phyloP scores from a whole-genome alignment of 306 rosid genomes.

The Begonia masoniana region DNA sequence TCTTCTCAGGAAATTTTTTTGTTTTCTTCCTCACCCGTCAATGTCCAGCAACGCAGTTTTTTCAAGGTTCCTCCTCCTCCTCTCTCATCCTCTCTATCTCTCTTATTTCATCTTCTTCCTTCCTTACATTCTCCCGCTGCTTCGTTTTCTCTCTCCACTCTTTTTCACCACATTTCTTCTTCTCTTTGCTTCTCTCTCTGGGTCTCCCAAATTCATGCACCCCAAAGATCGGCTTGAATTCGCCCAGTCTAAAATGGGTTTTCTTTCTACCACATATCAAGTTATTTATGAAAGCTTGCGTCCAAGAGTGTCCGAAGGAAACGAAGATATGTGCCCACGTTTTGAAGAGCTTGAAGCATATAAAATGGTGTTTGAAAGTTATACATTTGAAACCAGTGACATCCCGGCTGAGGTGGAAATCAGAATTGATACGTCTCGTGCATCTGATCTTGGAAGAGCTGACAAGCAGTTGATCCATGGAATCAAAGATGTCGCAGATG shows the following conservation, averaged over 20 bases:
- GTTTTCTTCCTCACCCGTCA: not conserved
- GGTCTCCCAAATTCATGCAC: not conserved
- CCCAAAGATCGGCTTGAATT: slow-evolving; percentile 13
- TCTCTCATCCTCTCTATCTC: slow-evolving; percentile 54
- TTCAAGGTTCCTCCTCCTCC: slow-evolving; percentile 24
- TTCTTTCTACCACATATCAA: slow-evolving; percentile 20
- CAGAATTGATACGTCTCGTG: not conserved
- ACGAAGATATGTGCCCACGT: slow-evolving; percentile 18
- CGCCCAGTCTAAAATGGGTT: slow-evolving; percentile 14
- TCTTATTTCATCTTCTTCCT: slow-evolving; percentile 74
- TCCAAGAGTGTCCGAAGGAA: slow-evolving; percentile 6
- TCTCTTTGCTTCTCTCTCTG: slow-evolving; percentile 40
- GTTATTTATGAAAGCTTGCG: slow-evolving; percentile 4
- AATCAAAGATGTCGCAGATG: not conserved
- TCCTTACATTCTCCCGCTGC: slow-evolving; percentile 54
- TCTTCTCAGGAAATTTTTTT: not conserved
- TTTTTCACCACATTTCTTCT: slow-evolving; percentile 70
- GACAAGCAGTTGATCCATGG: not conserved
- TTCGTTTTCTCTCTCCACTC: slow-evolving; percentile 87
- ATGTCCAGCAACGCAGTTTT: slow-evolving; percentile 23
- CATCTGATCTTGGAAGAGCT: not conserved
- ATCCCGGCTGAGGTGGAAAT: slow-evolving; percentile 29
- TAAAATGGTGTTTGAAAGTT: slow-evolving; percentile 62
- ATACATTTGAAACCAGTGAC: slow-evolving; percentile 24
- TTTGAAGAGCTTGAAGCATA: slow-evolving; percentile 69